phyloP scores from a whole-genome alignment of 495 filamentous ascomycete genomes.

The Talaromyces thailandensis region DNA sequence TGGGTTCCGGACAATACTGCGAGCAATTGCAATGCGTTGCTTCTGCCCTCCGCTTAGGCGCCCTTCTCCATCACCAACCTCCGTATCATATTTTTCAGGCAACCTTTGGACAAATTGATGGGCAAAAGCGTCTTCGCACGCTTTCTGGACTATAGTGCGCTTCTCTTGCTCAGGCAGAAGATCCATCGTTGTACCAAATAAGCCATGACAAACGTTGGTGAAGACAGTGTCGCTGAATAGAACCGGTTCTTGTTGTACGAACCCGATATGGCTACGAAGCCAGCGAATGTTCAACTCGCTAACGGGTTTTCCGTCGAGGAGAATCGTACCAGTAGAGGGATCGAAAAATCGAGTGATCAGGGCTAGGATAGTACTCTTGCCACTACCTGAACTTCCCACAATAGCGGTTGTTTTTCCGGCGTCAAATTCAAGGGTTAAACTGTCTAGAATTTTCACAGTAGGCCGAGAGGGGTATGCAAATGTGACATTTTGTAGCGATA shows the following conservation, averaged over 20 bases:
- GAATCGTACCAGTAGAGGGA: conserved; percentile 29
- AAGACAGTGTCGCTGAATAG: conserved; percentile 11
- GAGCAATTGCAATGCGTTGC: conserved; percentile 59
- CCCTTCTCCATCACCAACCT: conserved; percentile 25
- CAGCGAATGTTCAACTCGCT: conserved; percentile 8
- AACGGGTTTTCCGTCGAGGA: conserved; percentile 14
- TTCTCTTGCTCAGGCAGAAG: not conserved
- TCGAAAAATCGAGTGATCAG: conserved; percentile 43
- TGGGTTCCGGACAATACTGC: conserved; percentile 75
- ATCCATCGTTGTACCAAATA: conserved; percentile 1
- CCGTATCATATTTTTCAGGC: conserved; percentile 24
- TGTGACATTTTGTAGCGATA: conserved; percentile 52
- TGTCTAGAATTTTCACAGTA: conserved; percentile 21
- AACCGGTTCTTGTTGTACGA: conserved; percentile 9
- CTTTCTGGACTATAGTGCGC: conserved; percentile 13
- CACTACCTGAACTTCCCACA: conserved; percentile 43
- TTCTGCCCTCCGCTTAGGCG: conserved; percentile 39
- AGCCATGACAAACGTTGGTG: conserved; percentile 8
- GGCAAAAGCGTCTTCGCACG: conserved; percentile 17
- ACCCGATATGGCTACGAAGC: conserved; percentile 10
- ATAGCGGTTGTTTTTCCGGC: conserved; percentile 36
- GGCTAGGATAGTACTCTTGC: conserved; percentile 39
- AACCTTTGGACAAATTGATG: conserved; percentile 24
- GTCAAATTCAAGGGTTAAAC: conserved; percentile 26
- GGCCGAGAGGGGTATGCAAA: conserved; percentile 39